Conservation (phyloP, 805 yeast species). For the Grigorovia humatica region DNA sequence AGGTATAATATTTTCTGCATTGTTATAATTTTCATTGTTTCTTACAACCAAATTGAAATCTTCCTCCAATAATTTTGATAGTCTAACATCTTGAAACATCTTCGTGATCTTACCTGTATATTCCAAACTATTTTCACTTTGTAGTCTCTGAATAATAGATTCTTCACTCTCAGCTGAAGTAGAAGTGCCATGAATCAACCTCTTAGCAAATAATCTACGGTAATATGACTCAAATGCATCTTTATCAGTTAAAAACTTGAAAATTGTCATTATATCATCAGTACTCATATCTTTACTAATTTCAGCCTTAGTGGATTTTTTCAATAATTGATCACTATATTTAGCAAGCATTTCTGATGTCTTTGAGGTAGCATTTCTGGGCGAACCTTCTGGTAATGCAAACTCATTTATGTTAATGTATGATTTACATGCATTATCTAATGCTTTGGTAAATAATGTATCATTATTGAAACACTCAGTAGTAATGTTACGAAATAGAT, state of each 20-base stretch:
- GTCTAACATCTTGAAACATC: slow-evolving; percentile 90
- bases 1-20: slow-evolving; percentile 17
- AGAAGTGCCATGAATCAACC: slow-evolving; percentile 80
- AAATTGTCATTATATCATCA: slow-evolving; percentile 77
- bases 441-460: slow-evolving; percentile 70
- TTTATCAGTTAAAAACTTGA: slow-evolving; percentile 83
- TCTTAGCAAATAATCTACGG: slow-evolving; percentile 76
- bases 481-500: slow-evolving; percentile 37
- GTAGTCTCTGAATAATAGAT: slow-evolving; percentile 70
- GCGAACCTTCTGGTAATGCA: slow-evolving; percentile 49
- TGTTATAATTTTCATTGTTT: slow-evolving; percentile 24
- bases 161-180: slow-evolving; percentile 77
- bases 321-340: slow-evolving; percentile 76
- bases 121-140: slow-evolving; percentile 82
- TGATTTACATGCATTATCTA: slow-evolving; percentile 79
- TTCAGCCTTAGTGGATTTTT: slow-evolving; percentile 64
- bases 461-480: slow-evolving; percentile 45
- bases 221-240: slow-evolving; percentile 93
- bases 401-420: slow-evolving; percentile 76
- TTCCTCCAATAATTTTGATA: slow-evolving; percentile 63
- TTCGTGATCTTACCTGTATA: slow-evolving; percentile 89
- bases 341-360: slow-evolving; percentile 89
- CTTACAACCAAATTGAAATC: slow-evolving; percentile 29
- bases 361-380: slow-evolving; percentile 49
- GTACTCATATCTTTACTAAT: slow-evolving; percentile 61